Conservation (phyloP, 2,329 filamentous ascomycete species). For the Colletotrichum sp. region DNA sequence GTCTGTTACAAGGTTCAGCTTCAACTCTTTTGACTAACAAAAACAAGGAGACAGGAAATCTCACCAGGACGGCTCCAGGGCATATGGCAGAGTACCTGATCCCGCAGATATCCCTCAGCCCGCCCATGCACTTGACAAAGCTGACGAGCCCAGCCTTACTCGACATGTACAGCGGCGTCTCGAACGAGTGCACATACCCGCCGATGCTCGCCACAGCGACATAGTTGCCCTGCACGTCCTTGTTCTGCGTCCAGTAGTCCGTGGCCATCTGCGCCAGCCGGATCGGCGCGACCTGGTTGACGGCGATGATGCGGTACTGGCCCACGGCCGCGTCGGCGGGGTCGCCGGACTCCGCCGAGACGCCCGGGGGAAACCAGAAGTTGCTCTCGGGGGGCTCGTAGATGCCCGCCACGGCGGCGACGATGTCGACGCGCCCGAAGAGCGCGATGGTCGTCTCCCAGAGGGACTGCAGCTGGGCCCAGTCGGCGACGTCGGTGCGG, state of each 20-base stretch:
- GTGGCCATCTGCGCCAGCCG: slow-evolving; percentile 30
- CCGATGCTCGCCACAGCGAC: slow-evolving; percentile 30
- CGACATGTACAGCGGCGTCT: slow-evolving; percentile 32
- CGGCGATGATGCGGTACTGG: slow-evolving; percentile 26
- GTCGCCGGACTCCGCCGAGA: slow-evolving; percentile 23
- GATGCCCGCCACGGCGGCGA: slow-evolving; percentile 22
- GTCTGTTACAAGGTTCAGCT: neutral
- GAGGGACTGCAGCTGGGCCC: slow-evolving; percentile 25
- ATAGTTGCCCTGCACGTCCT: slow-evolving; percentile 38
- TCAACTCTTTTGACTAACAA: neutral
- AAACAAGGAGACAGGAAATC: neutral
- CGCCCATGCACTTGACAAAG: neutral
- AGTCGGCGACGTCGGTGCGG: slow-evolving; percentile 30
- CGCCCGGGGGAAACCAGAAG: slow-evolving; percentile 31
- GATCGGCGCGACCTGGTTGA: slow-evolving; percentile 31
- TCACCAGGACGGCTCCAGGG: neutral
- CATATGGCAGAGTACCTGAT: neutral
- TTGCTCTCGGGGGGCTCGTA: slow-evolving; percentile 29
- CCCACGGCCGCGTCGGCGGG: slow-evolving; percentile 21
- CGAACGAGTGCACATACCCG: slow-evolving; percentile 30
- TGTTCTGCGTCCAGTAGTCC: slow-evolving; percentile 31
- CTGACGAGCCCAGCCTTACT: slow-evolving; percentile 28
- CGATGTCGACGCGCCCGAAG: slow-evolving; percentile 23
- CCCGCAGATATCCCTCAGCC: neutral
- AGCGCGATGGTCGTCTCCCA: slow-evolving; percentile 22